Percentiles rank a stretch among this genome's conserved stretches.
phyloP scores from a whole-genome alignment of 352 stramenopile genomes.

The Plasmopara halstedii region DNA sequence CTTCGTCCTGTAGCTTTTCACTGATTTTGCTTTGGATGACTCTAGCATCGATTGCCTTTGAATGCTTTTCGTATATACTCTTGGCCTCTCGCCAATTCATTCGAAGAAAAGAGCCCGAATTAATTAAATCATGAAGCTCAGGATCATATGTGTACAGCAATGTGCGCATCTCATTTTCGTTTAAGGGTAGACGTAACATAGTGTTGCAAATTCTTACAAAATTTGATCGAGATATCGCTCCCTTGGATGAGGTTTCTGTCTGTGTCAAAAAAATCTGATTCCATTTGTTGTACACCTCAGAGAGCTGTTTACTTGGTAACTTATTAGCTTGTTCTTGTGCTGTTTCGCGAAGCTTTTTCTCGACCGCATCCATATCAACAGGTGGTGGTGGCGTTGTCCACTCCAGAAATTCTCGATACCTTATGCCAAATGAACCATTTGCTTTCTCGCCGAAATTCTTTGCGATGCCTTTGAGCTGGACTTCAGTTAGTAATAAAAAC shows the following conservation, averaged over 20 bases:
- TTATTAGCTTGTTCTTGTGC: conserved; percentile 28
- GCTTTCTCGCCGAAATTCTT: conserved; percentile 47
- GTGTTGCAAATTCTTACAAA: conserved; percentile 37
- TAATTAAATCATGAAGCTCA: conserved; percentile 38
- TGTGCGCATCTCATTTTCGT: conserved; percentile 39
- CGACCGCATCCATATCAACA: conserved; percentile 33
- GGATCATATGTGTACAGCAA: conserved; percentile 53
- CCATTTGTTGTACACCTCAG: conserved; percentile 34
- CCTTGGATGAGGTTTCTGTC: conserved; percentile 13
- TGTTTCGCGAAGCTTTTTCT: conserved; percentile 41
- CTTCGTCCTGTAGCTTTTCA: conserved; percentile 6
- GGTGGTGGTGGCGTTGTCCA: conserved; percentile 42
- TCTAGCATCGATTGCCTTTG: conserved; percentile 9
- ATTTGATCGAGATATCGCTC: conserved; percentile 20
- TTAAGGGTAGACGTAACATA: conserved; percentile 31
- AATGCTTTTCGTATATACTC: conserved; percentile 11
- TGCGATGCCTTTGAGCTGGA: conserved; percentile 35
- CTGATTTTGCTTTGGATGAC: conserved; percentile 12
- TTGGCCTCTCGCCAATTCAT: conserved; percentile 46
- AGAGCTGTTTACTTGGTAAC: conserved; percentile 23
- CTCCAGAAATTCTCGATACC: conserved; percentile 61
- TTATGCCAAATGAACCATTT: conserved; percentile 43
- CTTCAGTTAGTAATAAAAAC: conserved; percentile 37
- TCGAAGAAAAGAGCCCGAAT: conserved; percentile 41
- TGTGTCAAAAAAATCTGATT: conserved; percentile 26